Conservation (phyloP, 768 basidiomycete species). For the Rhizopogon roseolus region DNA sequence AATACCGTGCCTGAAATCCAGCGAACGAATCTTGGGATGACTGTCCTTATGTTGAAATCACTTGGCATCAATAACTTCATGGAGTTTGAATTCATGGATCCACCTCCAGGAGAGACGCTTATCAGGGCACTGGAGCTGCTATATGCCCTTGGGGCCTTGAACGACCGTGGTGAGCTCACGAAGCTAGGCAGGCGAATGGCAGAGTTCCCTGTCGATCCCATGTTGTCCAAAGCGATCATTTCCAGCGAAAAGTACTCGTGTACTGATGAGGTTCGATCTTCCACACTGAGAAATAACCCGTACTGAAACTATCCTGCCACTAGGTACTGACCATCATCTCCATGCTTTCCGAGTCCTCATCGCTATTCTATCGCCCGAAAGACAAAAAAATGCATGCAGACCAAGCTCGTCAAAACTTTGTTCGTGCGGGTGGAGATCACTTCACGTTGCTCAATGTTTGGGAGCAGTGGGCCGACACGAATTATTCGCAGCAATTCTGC, state of each 20-base stretch:
- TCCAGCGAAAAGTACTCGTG: slow-evolving; percentile 91
- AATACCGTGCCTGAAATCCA: slow-evolving; percentile 99
- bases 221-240: slow-evolving; percentile 94
- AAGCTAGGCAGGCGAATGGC: slow-evolving; percentile 97
- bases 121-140: slow-evolving; percentile 91
- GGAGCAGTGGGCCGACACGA: slow-evolving; percentile 99
- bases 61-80: slow-evolving; percentile 98
- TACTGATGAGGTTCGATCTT: slow-evolving; percentile 83
- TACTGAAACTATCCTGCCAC: neutral
- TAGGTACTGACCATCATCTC: slow-evolving; percentile 94
- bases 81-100: slow-evolving; percentile 98
- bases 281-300: neutral
- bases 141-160: slow-evolving; percentile 94
- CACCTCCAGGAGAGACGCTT: slow-evolving; percentile 95
- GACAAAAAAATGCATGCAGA: slow-evolving; percentile 98
- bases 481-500: slow-evolving; percentile 95
- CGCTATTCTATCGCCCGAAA: slow-evolving; percentile 95
- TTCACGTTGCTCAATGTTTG: slow-evolving; percentile 97
- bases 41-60: slow-evolving; percentile 91
- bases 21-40: slow-evolving; percentile 95
- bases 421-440: slow-evolving; percentile 93
- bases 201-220: slow-evolving; percentile 98
- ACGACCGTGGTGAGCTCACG: slow-evolving; percentile 95
- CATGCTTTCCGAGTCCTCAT: slow-evolving; percentile 94
- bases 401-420: slow-evolving; percentile 96